phyloP scores from a whole-genome alignment of 192 early-diverging fungal species.

The Coemansia sp. region DNA sequence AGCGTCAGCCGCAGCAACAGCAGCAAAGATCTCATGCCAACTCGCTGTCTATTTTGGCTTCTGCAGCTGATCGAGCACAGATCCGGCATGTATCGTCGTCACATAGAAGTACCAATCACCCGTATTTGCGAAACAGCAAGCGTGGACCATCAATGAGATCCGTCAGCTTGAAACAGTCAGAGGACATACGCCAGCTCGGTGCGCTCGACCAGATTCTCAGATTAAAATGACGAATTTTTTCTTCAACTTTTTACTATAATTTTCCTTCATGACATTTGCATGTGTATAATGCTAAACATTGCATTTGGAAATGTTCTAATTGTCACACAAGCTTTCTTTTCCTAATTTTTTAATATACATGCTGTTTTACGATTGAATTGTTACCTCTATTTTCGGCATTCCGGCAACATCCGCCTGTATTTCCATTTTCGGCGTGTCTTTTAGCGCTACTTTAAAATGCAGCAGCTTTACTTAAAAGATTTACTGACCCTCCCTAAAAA shows the following conservation, averaged over 20 bases:
- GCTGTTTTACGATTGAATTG: no score
- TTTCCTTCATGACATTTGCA: no score
- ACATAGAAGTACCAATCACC: slow-evolving; percentile 17
- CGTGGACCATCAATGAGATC: slow-evolving; percentile 40
- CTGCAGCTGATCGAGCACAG: slow-evolving; percentile 33
- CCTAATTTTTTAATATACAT: no score
- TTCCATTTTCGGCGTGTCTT: no score
- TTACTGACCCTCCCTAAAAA: no score
- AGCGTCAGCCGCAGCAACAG: no score
- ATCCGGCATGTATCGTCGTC: slow-evolving; percentile 12
- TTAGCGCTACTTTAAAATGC: no score
- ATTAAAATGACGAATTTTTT: slow-evolving; percentile 27
- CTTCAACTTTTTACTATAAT: no score
- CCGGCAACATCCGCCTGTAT: no score
- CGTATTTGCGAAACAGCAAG: slow-evolving; percentile 19
- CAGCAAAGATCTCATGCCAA: slow-evolving; percentile 5
- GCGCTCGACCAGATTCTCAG: slow-evolving; percentile 41
- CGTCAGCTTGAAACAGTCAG: slow-evolving; percentile 46
- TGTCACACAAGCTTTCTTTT: no score
- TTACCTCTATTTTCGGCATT: not conserved
- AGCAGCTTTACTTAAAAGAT: no score
- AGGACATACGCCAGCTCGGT: slow-evolving; percentile 45
- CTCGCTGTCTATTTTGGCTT: slow-evolving; percentile 31
- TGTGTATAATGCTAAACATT: no score
- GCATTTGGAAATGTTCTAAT: not conserved